A percentile compares a stretch with the other conserved stretches of the same genome.
Evolutionary conservation across 768 basidiomycete genomes (phyloP).

Genomic region (Megacollybia marginata): DNA sequence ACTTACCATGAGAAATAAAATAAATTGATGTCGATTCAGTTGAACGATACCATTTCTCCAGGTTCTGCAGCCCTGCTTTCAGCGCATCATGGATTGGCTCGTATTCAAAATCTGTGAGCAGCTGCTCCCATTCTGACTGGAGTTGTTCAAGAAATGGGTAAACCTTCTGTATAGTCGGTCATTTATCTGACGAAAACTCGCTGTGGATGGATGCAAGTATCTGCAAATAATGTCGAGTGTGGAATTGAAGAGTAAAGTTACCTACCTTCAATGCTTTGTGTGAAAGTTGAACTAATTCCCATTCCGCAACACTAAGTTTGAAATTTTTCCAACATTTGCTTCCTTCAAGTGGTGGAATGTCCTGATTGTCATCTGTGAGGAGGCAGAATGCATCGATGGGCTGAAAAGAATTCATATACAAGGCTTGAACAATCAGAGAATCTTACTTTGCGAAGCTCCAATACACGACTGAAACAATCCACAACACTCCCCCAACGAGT

Average conservation of each 20-base stretch:
- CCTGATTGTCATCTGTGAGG: no score
- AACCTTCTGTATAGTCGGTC: constrained; percentile 4
- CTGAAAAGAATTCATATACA: background rate
- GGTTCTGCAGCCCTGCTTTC: background rate
- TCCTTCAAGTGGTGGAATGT: no score
- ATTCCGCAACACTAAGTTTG: background rate
- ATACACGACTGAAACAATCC: no score
- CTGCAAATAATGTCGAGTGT: constrained; percentile 1
- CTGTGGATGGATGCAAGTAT: constrained; percentile 2
- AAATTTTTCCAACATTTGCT: no score
- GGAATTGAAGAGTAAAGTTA: no score
- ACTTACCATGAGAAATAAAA: background rate
- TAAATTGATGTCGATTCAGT: background rate
- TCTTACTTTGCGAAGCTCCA: constrained; percentile 7
- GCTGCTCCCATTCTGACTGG: constrained; percentile 5
- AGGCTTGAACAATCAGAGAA: background rate
- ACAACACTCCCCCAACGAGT: constrained; percentile 13
- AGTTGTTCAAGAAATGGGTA: constrained; percentile 6
- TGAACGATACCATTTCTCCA: background rate
- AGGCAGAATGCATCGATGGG: constrained; percentile 4
- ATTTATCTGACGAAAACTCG: constrained; percentile 6
- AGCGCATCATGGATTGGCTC: no score
- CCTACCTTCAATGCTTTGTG: no score
- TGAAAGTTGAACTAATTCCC: constrained; percentile 4
- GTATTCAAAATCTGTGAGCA: background rate